Evolutionary conservation across 2,329 filamentous ascomycete species (phyloP), one percentile per base, ranked within the genome.

Genomic region (Alternaria sp.): DNA sequence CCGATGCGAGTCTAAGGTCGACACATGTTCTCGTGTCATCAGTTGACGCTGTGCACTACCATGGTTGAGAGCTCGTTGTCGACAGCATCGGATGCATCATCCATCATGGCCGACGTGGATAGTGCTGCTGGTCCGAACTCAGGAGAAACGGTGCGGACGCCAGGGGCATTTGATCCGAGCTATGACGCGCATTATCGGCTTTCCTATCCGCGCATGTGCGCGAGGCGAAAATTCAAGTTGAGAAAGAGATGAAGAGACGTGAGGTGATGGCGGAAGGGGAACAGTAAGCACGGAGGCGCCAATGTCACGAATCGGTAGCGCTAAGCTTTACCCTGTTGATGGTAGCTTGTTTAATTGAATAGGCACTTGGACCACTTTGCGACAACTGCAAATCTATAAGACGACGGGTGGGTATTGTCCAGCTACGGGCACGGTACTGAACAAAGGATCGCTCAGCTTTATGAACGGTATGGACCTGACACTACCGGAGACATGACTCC

Each of bases 91-190:
- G 10, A 26, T 33, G 28, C 42, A 45, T 36, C 42, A 21, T 54
- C 17, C 26, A 40, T 58, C 45, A 60, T 58, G 59, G 44, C 44
- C 44, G 44, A 68, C 65, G 65, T 65, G 63, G 65, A 63, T 44
- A 59, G 63, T 58, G 49, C 41, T 57, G 54, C 45, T 55, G 56
- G 59, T 49, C 62, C 59, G 53, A 58, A 61, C 56, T 66, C 57
- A 67, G 63, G 65, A 53, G 63, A 66, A 42, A 53, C 56, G 59
- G 54, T 60, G 52, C 58, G 58, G 57, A 58, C 53, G 51, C 59
- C 57, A 56, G 57, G 51, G 34, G 54, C 41, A 31, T 44, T 58
- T 34, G 56, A 54, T 55, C 34, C 52, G 55, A 29, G 55, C 58
- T 53, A 56, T 61, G 61, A 58, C 61, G 51, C 49, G 48, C 50